These are phyloP conservation scores for Mycena latifolia DNA, from an alignment of 768 basidiomycete species.

Conservation along the genomic window DNA sequence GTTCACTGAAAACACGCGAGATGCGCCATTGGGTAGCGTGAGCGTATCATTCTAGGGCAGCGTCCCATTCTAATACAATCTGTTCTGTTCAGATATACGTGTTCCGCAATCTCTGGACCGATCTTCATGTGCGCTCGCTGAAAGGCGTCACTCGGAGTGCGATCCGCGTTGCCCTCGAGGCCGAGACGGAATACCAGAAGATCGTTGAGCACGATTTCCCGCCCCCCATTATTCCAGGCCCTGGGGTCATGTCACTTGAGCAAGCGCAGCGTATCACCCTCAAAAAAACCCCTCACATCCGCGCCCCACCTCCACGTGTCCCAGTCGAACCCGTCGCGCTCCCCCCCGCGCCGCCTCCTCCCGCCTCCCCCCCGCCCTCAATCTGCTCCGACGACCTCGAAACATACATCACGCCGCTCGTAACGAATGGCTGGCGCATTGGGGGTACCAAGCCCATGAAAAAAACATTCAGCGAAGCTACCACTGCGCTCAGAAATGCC, in stretches of 20 bases:
- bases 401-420: not conserved
- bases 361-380: not conserved
- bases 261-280: not conserved
- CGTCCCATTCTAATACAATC: not conserved
- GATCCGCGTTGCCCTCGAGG: not conserved
- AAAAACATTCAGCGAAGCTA: not conserved
- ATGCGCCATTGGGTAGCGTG: not conserved
- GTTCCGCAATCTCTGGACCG: not conserved
- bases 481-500: not conserved
- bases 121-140: not conserved
- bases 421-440: not conserved
- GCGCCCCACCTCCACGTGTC: not conserved
- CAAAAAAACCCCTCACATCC: no score
- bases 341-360: constrained; percentile 1
- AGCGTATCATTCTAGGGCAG: not conserved
- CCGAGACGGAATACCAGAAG: not conserved
- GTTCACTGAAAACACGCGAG: not conserved
- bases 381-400: not conserved
- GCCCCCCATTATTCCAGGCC: no score
- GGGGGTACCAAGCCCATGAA: not conserved
- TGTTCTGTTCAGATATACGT: not conserved
- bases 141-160: not conserved
- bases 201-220: not conserved
- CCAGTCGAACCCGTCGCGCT: not conserved
- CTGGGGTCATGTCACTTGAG: not conserved